Conservation (phyloP, 2,329 filamentous ascomycete genomes). For the Zymoseptoria brevis region DNA sequence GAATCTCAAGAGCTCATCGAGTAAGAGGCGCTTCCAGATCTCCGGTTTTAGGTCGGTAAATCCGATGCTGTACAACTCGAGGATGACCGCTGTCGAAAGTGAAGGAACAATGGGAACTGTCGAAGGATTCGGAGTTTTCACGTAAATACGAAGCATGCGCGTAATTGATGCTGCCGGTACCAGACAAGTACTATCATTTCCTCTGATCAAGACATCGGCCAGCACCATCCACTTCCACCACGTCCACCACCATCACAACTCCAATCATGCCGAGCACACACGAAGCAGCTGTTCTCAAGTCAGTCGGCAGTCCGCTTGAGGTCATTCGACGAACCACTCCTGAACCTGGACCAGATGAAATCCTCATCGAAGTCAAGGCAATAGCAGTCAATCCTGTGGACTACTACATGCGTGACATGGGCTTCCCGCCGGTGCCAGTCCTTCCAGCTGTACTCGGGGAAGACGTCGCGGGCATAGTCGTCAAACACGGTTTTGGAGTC, state of each 20-base stretch:
- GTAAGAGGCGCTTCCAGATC: too few species aligned
- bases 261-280: neutral
- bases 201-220: too few species aligned
- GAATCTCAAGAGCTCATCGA: too few species aligned
- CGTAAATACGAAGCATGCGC: too few species aligned
- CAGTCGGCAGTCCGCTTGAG: neutral
- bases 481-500: constrained; percentile 21
- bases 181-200: too few species aligned
- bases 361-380: constrained; percentile 43
- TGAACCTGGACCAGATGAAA: constrained; percentile 39
- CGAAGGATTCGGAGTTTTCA: too few species aligned
- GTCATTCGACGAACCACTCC: constrained; percentile 34
- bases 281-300: neutral
- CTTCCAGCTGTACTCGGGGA: constrained; percentile 11
- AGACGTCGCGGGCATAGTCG: constrained; percentile 17
- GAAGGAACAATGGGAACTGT: too few species aligned
- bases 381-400: constrained; percentile 46
- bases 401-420: constrained; percentile 34
- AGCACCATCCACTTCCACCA: neutral
- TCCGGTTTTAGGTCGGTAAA: too few species aligned
- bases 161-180: too few species aligned
- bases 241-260: constrained; percentile 9
- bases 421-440: constrained; percentile 30
- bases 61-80: too few species aligned
- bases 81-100: too few species aligned